phyloP scores from a whole-genome alignment of 495 filamentous ascomycete genomes.

The Lepraria neglecta region DNA sequence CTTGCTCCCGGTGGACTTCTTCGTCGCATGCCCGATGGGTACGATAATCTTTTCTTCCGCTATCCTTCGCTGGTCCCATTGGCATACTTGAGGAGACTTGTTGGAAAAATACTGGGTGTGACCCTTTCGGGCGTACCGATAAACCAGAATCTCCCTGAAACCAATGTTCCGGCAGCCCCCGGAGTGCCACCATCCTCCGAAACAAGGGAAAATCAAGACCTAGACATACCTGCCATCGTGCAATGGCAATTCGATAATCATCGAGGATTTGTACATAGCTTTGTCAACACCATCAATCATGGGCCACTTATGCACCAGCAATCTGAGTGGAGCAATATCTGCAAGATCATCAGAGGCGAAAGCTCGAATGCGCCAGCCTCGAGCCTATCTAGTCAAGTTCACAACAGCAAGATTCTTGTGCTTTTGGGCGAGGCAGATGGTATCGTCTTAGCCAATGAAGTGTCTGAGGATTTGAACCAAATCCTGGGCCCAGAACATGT shows the following conservation, averaged over 20 bases:
- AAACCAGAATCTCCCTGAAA: too few relatives aligned
- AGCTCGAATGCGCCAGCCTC: not conserved
- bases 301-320: conserved; percentile 51
- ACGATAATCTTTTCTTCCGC: conserved; percentile 23
- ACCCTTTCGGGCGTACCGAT: not conserved
- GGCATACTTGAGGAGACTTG: conserved; percentile 7
- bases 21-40: conserved; percentile 24
- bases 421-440: conserved; percentile 45
- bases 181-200: too few relatives aligned
- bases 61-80: conserved; percentile 21
- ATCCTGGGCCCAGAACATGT: conserved; percentile 39
- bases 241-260: conserved; percentile 52
- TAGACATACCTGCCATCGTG: conserved; percentile 38
- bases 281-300: conserved; percentile 48
- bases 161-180: too few relatives aligned
- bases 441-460: conserved; percentile 40
- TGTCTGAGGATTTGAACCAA: conserved; percentile 41
- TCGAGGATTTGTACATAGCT: conserved; percentile 50
- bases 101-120: conserved; percentile 13
- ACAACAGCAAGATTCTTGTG: conserved; percentile 40
- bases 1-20: conserved; percentile 22
- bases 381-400: conserved; percentile 4
- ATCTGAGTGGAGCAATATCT: conserved; percentile 41
- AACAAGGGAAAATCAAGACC: conserved; percentile 20
- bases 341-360: conserved; percentile 32